These are phyloP conservation scores for Oryza rufipogon DNA, from an alignment of 176 grass and related monocot species.

Conservation along the genomic window DNA sequence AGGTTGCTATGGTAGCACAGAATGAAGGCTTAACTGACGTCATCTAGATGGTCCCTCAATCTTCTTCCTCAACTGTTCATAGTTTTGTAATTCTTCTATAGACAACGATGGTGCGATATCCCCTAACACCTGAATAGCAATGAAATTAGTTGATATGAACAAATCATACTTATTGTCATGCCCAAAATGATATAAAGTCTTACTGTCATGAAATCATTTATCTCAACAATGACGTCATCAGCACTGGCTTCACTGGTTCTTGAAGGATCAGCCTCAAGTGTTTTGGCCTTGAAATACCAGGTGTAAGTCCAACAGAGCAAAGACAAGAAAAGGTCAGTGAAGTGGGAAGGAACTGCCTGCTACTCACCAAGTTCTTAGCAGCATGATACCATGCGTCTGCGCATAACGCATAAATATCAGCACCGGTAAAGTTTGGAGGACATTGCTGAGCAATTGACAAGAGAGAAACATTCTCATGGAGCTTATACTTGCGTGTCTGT, in stretches of 20 bases:
- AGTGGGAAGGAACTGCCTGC: neutral
- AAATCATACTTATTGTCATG: neutral
- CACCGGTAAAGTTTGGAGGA: constrained; percentile 96
- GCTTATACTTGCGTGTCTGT: constrained; percentile 89
- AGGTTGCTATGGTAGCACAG: neutral
- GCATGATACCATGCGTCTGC: constrained; percentile 98
- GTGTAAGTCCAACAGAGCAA: constrained; percentile 11
- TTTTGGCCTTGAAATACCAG: constrained; percentile 42
- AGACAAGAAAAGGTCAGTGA: neutral
- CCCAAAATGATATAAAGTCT: constrained; percentile 6
- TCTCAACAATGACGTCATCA: constrained; percentile 67
- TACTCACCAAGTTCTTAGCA: constrained; percentile 74
- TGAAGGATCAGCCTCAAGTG: constrained; percentile 48
- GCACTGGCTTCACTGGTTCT: constrained; percentile 49
- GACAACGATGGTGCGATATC: constrained; percentile 77
- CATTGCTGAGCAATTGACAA: constrained; percentile 80
- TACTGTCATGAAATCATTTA: constrained; percentile 86
- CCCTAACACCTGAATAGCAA: constrained; percentile 55
- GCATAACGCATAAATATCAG: constrained; percentile 91
- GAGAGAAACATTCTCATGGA: constrained; percentile 78
- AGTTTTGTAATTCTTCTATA: constrained; percentile 62
- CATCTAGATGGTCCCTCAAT: constrained; percentile 76
- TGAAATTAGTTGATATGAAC: constrained; percentile 11
- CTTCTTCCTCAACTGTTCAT: constrained; percentile 67
- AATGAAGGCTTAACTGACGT: constrained; percentile 3